Evolutionary conservation across 176 grass and related monocot species (phyloP).

Genomic region (Hsuehochloa calcarea): DNA sequence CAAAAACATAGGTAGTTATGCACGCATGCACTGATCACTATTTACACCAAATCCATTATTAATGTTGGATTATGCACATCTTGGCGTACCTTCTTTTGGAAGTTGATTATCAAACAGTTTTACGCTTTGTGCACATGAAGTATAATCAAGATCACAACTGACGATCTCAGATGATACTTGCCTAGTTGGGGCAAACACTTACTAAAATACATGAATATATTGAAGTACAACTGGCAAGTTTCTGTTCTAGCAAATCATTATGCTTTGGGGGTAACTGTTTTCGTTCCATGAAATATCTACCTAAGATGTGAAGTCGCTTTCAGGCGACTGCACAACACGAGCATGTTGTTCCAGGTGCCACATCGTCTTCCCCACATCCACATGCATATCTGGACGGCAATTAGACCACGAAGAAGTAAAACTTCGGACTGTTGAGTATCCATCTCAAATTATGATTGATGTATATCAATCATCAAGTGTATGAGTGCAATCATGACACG

Average conservation of each 20-base stretch:
- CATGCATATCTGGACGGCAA: not conserved
- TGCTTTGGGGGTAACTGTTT: not conserved
- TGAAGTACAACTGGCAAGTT: not conserved
- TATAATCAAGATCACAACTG: not conserved
- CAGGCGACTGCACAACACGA: not conserved
- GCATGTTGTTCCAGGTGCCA: not conserved
- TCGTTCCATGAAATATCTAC: not conserved
- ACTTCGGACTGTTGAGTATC: not conserved
- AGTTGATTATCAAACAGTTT: not conserved
- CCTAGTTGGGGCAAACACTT: no score
- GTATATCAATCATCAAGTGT: not conserved
- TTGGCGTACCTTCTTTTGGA: not conserved
- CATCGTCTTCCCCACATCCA: not conserved
- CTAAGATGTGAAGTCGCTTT: not conserved
- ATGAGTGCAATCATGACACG: not conserved
- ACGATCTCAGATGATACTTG: no score
- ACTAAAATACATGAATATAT: not conserved
- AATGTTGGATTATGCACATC: not conserved
- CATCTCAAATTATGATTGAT: not conserved
- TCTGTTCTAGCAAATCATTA: not conserved
- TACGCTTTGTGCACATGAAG: not conserved
- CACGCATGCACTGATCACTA: not conserved
- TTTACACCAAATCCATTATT: no score
- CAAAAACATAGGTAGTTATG: not conserved
- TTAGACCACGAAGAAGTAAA: not conserved